Conservation (phyloP, 208 protist species). For the Kentomonas sorsogonicus region DNA sequence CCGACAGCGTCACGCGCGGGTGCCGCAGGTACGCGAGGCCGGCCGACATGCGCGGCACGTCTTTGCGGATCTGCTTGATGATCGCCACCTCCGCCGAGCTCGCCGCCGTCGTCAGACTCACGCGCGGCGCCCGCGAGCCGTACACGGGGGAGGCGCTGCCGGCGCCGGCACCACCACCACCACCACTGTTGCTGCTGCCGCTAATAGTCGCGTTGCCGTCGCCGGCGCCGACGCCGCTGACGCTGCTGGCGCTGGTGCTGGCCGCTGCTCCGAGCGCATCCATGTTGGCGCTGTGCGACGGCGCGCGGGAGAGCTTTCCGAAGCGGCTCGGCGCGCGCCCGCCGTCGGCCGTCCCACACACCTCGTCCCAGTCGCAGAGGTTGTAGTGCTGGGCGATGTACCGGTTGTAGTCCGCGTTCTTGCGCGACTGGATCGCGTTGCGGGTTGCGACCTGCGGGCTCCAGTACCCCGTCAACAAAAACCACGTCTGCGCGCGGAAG, state of each 20-base stretch:
- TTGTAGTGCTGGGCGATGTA: conserved; percentile 49
- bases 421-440: conserved; percentile 30
- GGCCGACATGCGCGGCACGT: conserved; percentile 82
- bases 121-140: too few species aligned
- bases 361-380: conserved; percentile 49
- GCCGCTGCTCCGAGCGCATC: too few species aligned
- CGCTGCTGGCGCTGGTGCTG: too few species aligned
- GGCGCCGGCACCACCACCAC: too few species aligned
- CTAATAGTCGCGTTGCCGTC: too few species aligned
- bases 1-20: conserved; percentile 44
- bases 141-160: too few species aligned
- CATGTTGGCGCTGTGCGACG: too few species aligned
- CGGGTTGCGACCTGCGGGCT: conserved; percentile 30
- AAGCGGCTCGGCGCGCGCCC: conserved; percentile 22
- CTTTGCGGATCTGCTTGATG: conserved; percentile 83
- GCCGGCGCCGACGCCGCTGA: too few species aligned
- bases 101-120: conserved; percentile 29
- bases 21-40: conserved; percentile 64
- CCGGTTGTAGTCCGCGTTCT: conserved; percentile 47
- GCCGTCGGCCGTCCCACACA: conserved; percentile 31
- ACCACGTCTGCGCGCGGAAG: conserved; percentile 55
- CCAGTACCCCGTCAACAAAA: conserved; percentile 51
- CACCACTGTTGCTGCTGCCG: too few species aligned
- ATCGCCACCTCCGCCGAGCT: conserved; percentile 51
- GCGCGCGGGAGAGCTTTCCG: conserved; percentile 28